Percentiles rank a stretch among this genome's conserved stretches.
Conservation (phyloP, 2,329 filamentous ascomycete genomes). For the Ophiostoma perfectum region DNA sequence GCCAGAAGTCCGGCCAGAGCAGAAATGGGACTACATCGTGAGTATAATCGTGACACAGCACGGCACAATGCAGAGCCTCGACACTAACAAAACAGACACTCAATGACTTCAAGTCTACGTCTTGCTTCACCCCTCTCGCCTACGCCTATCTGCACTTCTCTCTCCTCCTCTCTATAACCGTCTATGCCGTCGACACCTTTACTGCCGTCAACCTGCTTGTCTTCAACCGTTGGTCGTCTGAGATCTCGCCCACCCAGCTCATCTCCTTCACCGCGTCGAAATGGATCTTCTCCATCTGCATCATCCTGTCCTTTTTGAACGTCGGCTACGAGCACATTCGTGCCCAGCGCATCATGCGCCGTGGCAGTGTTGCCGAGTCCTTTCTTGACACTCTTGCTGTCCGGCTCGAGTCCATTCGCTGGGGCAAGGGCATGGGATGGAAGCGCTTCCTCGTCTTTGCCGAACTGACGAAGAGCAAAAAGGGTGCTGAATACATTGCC, state of each 20-base stretch:
- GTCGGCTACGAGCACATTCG: constrained; percentile 73
- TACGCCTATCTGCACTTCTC: constrained; percentile 83
- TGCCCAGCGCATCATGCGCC: constrained; percentile 72
- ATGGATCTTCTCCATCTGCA: constrained; percentile 92
- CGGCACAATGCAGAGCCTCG: background rate
- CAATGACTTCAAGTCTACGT: constrained; percentile 76
- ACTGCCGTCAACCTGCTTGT: constrained; percentile 85
- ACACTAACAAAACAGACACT: constrained; percentile 36
- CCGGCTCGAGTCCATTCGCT: constrained; percentile 74
- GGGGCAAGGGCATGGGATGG: constrained; percentile 71
- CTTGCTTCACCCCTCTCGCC: constrained; percentile 69
- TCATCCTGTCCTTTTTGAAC: constrained; percentile 83
- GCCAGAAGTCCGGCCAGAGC: constrained; percentile 67
- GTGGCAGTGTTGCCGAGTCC: constrained; percentile 82
- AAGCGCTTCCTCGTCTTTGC: constrained; percentile 88
- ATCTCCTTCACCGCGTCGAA: constrained; percentile 75
- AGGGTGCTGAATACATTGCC: constrained; percentile 83
- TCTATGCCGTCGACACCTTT: constrained; percentile 87
- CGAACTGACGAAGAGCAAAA: constrained; percentile 83
- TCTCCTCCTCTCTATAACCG: constrained; percentile 69
- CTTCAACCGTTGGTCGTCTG: constrained; percentile 83
- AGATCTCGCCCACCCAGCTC: constrained; percentile 63
- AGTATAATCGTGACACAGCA: constrained; percentile 30
- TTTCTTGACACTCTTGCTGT: constrained; percentile 86
- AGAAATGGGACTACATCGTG: constrained; percentile 93